These are phyloP conservation scores for Metrosideros polymorpha DNA, from an alignment of 441 rosid genomes.

Conservation along the genomic window DNA sequence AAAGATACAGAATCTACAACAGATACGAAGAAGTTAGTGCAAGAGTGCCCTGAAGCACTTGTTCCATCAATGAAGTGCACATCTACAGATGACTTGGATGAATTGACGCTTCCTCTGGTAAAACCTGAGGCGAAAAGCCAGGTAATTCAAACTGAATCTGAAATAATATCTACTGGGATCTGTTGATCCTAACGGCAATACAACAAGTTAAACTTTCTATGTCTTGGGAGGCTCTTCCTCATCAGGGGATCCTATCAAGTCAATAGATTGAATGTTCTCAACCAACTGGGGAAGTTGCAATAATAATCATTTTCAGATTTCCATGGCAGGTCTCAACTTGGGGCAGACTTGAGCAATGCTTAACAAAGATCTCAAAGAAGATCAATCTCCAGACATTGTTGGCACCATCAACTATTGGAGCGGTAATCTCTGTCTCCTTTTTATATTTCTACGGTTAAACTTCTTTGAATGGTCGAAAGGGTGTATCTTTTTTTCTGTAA, in stretches of 20 bases:
- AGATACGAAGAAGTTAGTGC: not conserved
- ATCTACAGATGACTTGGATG: not conserved
- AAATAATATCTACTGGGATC: not conserved
- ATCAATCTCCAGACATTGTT: not conserved
- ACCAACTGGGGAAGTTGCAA: not conserved
- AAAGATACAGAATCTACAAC: not conserved
- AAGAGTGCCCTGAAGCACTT: not conserved
- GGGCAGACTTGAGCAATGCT: not conserved
- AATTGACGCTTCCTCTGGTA: not conserved
- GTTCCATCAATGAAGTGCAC: not conserved
- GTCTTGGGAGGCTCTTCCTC: not conserved
- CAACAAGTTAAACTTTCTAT: not conserved
- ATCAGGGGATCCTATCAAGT: not conserved
- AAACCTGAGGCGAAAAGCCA: not conserved
- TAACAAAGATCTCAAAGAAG: not conserved
- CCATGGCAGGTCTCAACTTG: not conserved
- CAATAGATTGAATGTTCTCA: not conserved
- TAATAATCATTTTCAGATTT: not conserved
- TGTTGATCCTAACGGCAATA: not conserved
- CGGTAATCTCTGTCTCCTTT: not conserved
- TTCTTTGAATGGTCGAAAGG: not conserved
- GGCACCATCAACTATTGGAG: conserved; percentile 7
- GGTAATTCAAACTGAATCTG: not conserved
- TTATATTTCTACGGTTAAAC: not conserved
- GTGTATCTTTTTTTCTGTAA: not conserved